Evolutionary conservation across 2,329 filamentous ascomycete genomes (phyloP).

Genomic region (Beauveria scarabaeidicola): DNA sequence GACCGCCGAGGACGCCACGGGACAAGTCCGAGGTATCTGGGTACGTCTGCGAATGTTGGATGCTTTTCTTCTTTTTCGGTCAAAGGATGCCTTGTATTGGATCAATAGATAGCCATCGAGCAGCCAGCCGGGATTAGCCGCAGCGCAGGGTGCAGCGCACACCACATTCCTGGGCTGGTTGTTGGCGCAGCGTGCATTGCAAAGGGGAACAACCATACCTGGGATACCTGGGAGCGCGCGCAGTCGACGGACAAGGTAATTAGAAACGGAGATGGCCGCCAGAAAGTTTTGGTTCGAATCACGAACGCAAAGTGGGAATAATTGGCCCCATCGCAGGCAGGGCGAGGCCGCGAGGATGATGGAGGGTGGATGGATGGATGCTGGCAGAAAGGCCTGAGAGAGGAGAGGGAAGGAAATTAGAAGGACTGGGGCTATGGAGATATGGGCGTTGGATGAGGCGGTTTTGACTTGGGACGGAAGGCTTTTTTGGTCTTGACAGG

Average conservation of each 20-base stretch:
- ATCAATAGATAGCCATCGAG: not conserved
- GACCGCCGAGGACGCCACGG: not conserved
- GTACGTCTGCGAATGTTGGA: not conserved
- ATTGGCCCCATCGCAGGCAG: not conserved
- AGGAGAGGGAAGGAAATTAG: slow-evolving; percentile 5
- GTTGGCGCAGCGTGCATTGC: not conserved
- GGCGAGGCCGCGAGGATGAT: not conserved
- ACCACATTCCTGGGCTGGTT: not conserved
- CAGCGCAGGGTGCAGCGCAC: not conserved
- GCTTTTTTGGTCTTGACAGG: not conserved
- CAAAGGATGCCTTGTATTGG: not conserved
- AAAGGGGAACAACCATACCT: not conserved
- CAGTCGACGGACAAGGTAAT: not conserved
- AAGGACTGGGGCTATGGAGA: slow-evolving; percentile 10
- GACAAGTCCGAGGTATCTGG: not conserved
- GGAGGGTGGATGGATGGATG: not conserved
- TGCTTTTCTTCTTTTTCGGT: not conserved
- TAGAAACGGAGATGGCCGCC: slow-evolving; percentile 1
- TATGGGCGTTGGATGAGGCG: not conserved
- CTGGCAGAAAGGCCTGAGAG: not conserved
- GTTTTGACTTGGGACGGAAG: not conserved
- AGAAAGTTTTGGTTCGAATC: not conserved
- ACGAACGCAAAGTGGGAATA: not conserved
- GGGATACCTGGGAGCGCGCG: not conserved
- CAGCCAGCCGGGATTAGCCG: slow-evolving; percentile 6